Base-by-base conservation (phyloP, 768 basidiomycete species). In the Trametes cubensis region DNA sequence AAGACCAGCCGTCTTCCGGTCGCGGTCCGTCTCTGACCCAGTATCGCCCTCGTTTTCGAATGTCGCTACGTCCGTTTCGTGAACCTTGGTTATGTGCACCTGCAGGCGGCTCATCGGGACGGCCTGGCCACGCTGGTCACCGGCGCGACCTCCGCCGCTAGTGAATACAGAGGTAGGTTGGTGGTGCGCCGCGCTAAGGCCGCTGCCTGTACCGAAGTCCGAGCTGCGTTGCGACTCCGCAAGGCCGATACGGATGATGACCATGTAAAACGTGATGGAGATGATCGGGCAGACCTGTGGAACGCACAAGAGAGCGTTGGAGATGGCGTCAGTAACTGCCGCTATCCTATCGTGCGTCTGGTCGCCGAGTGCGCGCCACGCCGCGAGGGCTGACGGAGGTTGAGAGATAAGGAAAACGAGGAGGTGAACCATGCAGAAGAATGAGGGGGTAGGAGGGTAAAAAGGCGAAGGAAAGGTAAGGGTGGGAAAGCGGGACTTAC, bases 231-330 rank as follows among this genome's bases (percentile, higher is more conserved):
- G 21, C 6, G 55, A 26, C 20, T 49, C 40, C n/a, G 61, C 39
- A 20, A 66, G 58, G 2, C 67, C 67, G 41, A 67, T 60, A 8
- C 67, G 67, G 48, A 71, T 60, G 60, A 71, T 67, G 49, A 69
- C 64, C 68, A 71, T 69, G 53, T 64, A 71, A 56, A 69, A 71
- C n/a, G 68, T 58, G 39, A 71, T 66, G 13, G 70, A 69, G 18
- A 71, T 68, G 47, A 69, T 69, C 8, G 70, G 67, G 54, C 63
- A 65, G 20, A 64, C 62, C 70, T 71, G 50, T 8, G 11, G 23
- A 11, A 21, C 25, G 23, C 21, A 5, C 6, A 42, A 13, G n/a
- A 14, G 4, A 42, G n/a, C n/a, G n/a, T n/a, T n/a, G n/a, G n/a
- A 14, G 41, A n/a, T 14, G 41, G 41, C 41, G 11, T 42, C 41